Base-by-base conservation (phyloP, 371 early-diverging fungal species). In the Mortierella polycephala region DNA sequence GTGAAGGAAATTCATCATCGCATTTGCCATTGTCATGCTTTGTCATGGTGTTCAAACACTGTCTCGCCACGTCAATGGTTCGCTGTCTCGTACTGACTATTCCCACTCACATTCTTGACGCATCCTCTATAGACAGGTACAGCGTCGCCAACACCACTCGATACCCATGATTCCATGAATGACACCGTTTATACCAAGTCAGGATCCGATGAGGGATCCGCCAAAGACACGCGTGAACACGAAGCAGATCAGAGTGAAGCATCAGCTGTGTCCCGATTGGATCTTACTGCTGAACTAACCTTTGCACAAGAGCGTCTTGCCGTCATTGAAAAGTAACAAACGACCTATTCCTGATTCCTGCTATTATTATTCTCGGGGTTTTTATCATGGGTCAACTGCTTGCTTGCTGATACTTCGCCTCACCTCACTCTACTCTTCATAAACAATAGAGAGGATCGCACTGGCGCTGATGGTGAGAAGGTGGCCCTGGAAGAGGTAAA, bases 401-500 rank as follows among this genome's bases (percentile, higher is more conserved):
- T 50, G 21, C 16, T 60, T 23, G 14, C 41, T 2, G 16, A 21
- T 59, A 3, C 8, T 11, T 18, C 49, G 5, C 23, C 23, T 44
- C n/a, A n/a, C 2, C 45, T 52, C 39, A 46, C 11, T 56, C 30
- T 59, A 5, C 14, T 49, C n/a, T 41, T 39, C 18, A 7, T 56
- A 11, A 0, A 30, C 21, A 42, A 23, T 40, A 69, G 70, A 16
- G 75, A 75, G 51, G 75, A 66, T 46, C 75, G 75, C 44, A 47
- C 54, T 11, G 75, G 70, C 12, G 75, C 65, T 8, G 75, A 75
- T 57, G 62, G 61, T 0, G 75, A 75, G 51, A 75, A 62, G 52
- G 53, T 75, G 11, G 75, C 75, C 46, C 62, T 75, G 42, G 75
- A 75, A 40, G 75, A 75, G 75, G 75, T 75, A 75, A 14, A 8